Conservation (phyloP, 345 rosid genomes). For the Linum usitatissimum region DNA sequence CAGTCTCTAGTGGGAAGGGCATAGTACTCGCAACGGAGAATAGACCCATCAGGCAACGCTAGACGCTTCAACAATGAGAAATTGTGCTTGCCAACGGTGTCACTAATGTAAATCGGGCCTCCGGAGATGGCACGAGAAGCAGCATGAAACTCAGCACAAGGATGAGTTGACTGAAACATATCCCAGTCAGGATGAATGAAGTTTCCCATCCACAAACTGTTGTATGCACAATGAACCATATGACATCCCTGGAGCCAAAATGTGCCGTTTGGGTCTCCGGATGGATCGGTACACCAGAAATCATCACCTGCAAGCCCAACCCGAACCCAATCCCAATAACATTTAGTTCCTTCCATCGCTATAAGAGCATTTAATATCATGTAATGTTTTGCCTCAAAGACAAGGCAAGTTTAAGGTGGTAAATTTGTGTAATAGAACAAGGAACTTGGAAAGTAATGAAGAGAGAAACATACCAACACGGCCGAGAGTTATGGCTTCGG, state of each 20-base stretch:
- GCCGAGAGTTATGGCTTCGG: conserved; percentile 86
- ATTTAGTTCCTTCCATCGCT: not conserved
- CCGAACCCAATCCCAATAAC: not conserved
- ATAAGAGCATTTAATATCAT: no score
- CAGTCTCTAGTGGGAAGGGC: conserved; percentile 91
- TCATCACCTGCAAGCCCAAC: conserved; percentile 56
- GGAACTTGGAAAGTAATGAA: not conserved
- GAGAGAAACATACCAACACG: conserved; percentile 63
- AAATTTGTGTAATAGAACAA: no score
- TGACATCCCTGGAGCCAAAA: conserved; percentile 99
- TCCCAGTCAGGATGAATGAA: conserved; percentile 99
- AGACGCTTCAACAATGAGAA: conserved; percentile 58
- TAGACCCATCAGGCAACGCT: conserved; percentile 65
- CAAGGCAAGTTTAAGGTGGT: no score
- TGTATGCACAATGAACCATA: conserved; percentile 99
- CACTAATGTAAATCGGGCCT: conserved; percentile 83
- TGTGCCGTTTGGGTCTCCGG: conserved; percentile 89
- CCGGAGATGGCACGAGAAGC: conserved; percentile 95
- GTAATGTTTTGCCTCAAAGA: no score
- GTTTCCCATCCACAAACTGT: conserved; percentile 98
- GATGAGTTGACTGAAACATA: conserved; percentile 97
- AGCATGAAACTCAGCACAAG: conserved; percentile 91
- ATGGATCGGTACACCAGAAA: conserved; percentile 97
- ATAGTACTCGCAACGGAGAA: conserved; percentile 69
- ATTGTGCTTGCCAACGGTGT: conserved; percentile 73